Conservation (phyloP, 2,329 filamentous ascomycete genomes). For the Escovopsis weberi region DNA sequence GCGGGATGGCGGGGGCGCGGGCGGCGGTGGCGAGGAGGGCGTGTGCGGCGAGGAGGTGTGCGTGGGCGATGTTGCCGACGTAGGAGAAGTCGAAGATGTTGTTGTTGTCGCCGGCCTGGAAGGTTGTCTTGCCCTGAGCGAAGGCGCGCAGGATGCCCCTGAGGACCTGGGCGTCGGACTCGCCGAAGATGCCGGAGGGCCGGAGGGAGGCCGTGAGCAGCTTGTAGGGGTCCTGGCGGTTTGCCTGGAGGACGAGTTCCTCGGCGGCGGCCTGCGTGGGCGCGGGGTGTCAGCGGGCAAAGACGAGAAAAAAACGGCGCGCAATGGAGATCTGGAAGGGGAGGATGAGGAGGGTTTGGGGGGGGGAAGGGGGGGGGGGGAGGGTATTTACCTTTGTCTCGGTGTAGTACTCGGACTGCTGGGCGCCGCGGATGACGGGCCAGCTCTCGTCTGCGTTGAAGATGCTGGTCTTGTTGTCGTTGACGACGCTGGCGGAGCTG, state of each 20-base stretch:
- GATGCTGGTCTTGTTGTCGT: slow-evolving; percentile 66
- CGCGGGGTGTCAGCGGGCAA: too few species aligned
- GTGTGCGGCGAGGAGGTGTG: slow-evolving; percentile 66
- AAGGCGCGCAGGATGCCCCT: slow-evolving; percentile 61
- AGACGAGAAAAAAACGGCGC: too few species aligned
- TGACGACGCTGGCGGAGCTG: slow-evolving; percentile 73
- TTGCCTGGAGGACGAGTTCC: slow-evolving; percentile 62
- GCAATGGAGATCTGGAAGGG: background rate
- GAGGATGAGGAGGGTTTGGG: background rate
- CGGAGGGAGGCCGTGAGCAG: slow-evolving; percentile 72
- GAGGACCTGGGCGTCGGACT: slow-evolving; percentile 67
- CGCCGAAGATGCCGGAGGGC: slow-evolving; percentile 80
- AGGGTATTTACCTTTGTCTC: slow-evolving; percentile 62
- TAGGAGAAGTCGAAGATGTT: slow-evolving; percentile 53
- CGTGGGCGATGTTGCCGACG: slow-evolving; percentile 53
- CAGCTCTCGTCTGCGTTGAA: slow-evolving; percentile 75
- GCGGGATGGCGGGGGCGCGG: slow-evolving; percentile 38
- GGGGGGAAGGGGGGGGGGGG: background rate
- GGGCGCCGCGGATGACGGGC: slow-evolving; percentile 56
- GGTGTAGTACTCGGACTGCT: slow-evolving; percentile 72
- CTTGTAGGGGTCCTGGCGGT: slow-evolving; percentile 39
- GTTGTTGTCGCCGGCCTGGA: slow-evolving; percentile 62
- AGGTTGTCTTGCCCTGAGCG: slow-evolving; percentile 50
- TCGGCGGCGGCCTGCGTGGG: slow-evolving; percentile 57
- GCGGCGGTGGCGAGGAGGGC: slow-evolving; percentile 50